Conservation (phyloP, 2,329 filamentous ascomycete species). For the Pestalotiopsis sp. region DNA sequence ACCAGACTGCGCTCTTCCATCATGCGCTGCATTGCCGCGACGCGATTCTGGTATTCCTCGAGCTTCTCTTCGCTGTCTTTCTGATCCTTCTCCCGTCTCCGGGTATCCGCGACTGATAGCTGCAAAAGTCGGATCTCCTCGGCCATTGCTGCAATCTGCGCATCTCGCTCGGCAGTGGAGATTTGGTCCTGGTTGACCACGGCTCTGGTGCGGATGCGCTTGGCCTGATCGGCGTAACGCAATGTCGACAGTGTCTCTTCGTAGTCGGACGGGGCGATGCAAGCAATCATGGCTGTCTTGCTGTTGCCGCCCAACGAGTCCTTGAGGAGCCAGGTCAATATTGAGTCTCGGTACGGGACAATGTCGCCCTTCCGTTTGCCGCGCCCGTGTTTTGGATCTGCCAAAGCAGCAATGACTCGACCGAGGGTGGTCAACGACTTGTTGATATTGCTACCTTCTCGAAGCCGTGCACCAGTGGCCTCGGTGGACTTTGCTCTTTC, state of each 20-base stretch:
- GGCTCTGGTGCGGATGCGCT: constrained; percentile 92
- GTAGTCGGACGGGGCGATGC: constrained; percentile 93
- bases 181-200: constrained; percentile 96
- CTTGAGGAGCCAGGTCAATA: constrained; percentile 83
- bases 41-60: constrained; percentile 92
- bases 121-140: constrained; percentile 90
- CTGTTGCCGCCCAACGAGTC: constrained; percentile 95
- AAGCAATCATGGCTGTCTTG: constrained; percentile 99
- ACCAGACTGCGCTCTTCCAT: constrained; percentile 95
- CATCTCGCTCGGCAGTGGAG: constrained; percentile 89
- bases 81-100: constrained; percentile 70
- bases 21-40: constrained; percentile 86
- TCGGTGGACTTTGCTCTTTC: constrained; percentile 95
- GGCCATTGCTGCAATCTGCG: constrained; percentile 91
- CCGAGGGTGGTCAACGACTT: constrained; percentile 96
- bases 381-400: constrained; percentile 62
- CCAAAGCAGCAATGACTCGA: constrained; percentile 90
- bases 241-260: constrained; percentile 96
- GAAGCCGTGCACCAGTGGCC: constrained; percentile 85
- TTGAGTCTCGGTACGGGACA: constrained; percentile 91
- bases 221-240: constrained; percentile 96
- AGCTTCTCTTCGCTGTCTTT: constrained; percentile 79
- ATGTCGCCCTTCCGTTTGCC: constrained; percentile 63
- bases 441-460: constrained; percentile 98
- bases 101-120: constrained; percentile 68